Base-by-base conservation (phyloP, 192 early-diverging fungal species). In the Umbelopsis ramanniana region DNA sequence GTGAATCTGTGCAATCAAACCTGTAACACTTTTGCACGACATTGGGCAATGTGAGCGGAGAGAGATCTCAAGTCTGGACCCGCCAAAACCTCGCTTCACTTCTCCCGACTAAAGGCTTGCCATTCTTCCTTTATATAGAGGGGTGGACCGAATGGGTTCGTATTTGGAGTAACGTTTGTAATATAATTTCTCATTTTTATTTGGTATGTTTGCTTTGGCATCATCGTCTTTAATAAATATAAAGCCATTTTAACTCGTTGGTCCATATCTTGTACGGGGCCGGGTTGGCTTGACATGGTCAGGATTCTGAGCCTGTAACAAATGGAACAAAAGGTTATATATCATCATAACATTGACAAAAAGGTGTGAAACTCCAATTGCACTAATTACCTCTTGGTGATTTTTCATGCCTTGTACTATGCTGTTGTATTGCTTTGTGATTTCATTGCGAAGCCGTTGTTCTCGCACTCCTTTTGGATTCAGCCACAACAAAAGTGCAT, bases 391-490 rank as follows among this genome's bases (percentile, higher is more conserved):
- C 71, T 89, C 84, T 54, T 81, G 72, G 68, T 89, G 85, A 48
- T 81, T 80, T 57, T 81, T 79, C 70, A 93, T 82, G 17, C 85
- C 87, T 22, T 52, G 70, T 0, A 78, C 68, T 6, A 92, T 74
- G 4, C 76, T 54, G 7, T 73, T 76, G 22, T 84, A 79, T 35
- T 82, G 46, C 45, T 84, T 75, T 12, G 85, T 82, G 14, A 94
- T 77, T 75, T 89, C 86, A 0, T 81, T 78, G 7, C 81, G 68
- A 38, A 96, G 74, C n/a, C 79, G 80, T 52, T 81, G 71, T 69
- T 97, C 95, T 19, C 94, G 84, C 9, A 81, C 72, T 23, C 96
- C 96, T 17, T 91, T 86, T 7, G 81, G 68, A 69, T 96, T 92
- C 21, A 96, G 81, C 93, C 93, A 94, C 23, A 72, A 50, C 54